Evolutionary conservation across 2,329 filamentous ascomycete species (phyloP), one percentile per base, ranked within the genome.

Genomic region (Helotiales sp.): DNA sequence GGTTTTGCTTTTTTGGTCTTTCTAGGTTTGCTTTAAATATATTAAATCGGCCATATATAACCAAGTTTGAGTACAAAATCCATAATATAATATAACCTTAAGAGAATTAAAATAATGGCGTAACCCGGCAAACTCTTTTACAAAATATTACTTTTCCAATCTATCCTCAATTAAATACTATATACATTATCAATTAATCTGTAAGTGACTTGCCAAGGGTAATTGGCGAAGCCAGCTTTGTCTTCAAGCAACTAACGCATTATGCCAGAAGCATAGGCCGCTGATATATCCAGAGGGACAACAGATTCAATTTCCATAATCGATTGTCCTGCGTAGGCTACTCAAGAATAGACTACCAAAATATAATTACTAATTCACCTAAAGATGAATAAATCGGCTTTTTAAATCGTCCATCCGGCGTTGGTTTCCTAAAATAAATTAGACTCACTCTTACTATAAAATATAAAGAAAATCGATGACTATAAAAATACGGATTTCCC

Each of bases 71-170:
- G 54, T 17, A 58, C 54, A 22, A 26, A 58, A n/a, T n/a, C n/a
- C n/a, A n/a, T n/a, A n/a, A n/a, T n/a, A n/a, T n/a, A n/a, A n/a
- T n/a, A n/a, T n/a, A n/a, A n/a, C n/a, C n/a, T n/a, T n/a, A n/a
- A n/a, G n/a, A n/a, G n/a, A n/a, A n/a, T n/a, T n/a, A n/a, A 61
- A 34, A 58, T 60, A 26, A 60, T 60, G 57, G 57, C 22, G 37
- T 45, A 32, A 15, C 20, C 37, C 28, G 34, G 22, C 59, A 49
- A 43, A 47, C 59, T 15, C 59, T 30, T 49, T n/a, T 61, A 13
- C 22, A 61, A 61, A 61, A 61, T 45, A 61, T 32, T 50, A 61
- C 59, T 60, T 60, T 28, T 60, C 34, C 30, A 34, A 60, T 47
- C 37, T 60, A 60, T n/a, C 34, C 57, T 60, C 15, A 60, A 60